Evolutionary conservation across 441 rosid species (phyloP).

Genomic region (Raphanus hybrid): DNA sequence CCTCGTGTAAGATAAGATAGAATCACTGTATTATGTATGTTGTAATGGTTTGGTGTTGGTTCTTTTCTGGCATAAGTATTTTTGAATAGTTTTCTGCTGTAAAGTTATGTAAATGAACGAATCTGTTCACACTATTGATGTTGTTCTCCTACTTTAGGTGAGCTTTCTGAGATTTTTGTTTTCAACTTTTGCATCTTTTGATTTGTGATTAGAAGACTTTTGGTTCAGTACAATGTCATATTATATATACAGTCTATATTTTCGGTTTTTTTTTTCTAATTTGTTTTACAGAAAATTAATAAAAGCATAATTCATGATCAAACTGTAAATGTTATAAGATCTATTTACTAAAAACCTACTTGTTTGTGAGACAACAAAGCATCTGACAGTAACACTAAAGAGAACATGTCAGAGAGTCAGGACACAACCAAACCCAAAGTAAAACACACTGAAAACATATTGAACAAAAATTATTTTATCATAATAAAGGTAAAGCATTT

Average conservation of each 20-base stretch:
- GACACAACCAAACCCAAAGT: constrained; percentile 29
- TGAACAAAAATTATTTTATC: neutral
- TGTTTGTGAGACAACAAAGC: constrained; percentile 9
- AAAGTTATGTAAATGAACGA: neutral
- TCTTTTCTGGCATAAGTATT: neutral
- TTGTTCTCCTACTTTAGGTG: neutral
- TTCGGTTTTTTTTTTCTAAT: neutral
- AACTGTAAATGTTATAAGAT: neutral
- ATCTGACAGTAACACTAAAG: constrained; percentile 25
- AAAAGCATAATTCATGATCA: neutral
- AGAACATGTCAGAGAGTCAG: constrained; percentile 16
- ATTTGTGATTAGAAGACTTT: neutral
- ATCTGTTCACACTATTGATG: neutral
- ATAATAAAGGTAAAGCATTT: too few species aligned
- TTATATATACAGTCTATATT: neutral
- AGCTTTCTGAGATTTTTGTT: neutral
- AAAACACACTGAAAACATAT: constrained; percentile 29
- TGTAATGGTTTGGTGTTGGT: constrained; percentile 2
- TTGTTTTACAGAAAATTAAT: neutral
- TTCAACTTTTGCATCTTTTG: neutral
- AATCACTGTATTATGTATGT: neutral
- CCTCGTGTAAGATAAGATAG: constrained; percentile 56
- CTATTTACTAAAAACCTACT: constrained; percentile 20
- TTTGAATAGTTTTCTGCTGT: neutral
- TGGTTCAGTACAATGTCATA: too few species aligned